These are phyloP conservation scores for Macrophomina phaseolina DNA, from an alignment of 2,329 filamentous ascomycete species.

Conservation along the genomic window DNA sequence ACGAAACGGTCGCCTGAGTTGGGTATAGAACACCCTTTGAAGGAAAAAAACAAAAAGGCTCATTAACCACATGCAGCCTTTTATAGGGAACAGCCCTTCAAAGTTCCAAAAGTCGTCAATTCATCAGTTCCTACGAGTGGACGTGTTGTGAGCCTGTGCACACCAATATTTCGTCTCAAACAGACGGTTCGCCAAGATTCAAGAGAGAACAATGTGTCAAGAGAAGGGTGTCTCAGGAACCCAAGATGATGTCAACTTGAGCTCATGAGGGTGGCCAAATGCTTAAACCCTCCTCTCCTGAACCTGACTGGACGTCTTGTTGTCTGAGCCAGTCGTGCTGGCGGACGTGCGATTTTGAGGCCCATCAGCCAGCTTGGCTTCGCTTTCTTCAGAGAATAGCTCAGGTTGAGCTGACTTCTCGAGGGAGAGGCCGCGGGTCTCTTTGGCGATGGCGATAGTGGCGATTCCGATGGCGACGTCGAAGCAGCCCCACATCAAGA, in stretches of 20 bases:
- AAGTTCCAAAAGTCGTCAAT: not conserved
- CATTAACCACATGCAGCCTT: no score
- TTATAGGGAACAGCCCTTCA: no score
- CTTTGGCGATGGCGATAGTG: conserved; percentile 46
- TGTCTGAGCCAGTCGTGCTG: not conserved
- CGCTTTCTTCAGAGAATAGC: not conserved
- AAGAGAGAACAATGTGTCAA: no score
- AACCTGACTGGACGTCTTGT: not conserved
- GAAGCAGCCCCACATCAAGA: conserved; percentile 55
- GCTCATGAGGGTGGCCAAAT: no score
- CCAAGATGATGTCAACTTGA: no score
- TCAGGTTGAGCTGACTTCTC: conserved; percentile 41
- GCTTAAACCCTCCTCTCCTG: not conserved
- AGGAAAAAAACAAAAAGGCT: not conserved
- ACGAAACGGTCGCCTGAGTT: not conserved
- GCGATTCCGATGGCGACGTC: conserved; percentile 50
- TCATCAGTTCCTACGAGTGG: not conserved
- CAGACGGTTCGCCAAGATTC: no score
- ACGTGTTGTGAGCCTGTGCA: no score
- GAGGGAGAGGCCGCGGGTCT: conserved; percentile 44
- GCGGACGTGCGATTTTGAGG: not conserved
- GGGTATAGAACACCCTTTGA: not conserved
- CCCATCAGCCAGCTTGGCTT: not conserved
- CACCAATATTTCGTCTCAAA: no score
- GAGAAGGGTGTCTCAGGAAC: no score